Base-by-base conservation (phyloP, 1,284 basidiomycete species). In the Anthracocystis panici-leucophaei region DNA sequence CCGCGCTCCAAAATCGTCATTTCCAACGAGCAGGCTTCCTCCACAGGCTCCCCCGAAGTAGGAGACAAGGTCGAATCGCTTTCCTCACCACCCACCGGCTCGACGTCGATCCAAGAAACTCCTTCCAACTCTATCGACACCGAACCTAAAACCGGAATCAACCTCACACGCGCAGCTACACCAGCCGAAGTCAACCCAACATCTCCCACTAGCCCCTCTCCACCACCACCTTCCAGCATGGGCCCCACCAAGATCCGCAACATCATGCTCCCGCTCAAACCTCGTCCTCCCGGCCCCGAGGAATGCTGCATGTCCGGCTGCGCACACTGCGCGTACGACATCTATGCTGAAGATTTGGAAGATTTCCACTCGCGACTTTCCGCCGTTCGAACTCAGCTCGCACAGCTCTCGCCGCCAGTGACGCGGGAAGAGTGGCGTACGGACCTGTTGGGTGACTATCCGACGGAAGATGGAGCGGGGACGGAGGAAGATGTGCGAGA, bases 241-340 rank as follows among this genome's bases (percentile, higher is more conserved):
- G 66, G 62, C 1, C 57, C 62, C 7, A 65, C 64, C 2, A 48
- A 20, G 23, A 68, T 78, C 41, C 64, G 78, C 11, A 78, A 72
- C 33, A 71, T 82, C 38, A 31, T 49, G 25, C 69, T 83, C 35
- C 80, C 82, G 2, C 53, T 69, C 27, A 70, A 65, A 16, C 84
- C 84, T 1, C 58, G 53, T 29, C 82, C 84, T 20, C 84, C 84
- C 1, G 84, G 84, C 3, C 78, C 82, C 4, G 84, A 84, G 62
- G 84, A 94, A 86, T 94, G 93, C 85, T 95, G 93, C 86, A 94
- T 94, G 93, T 93, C 92, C 10, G 93, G 93, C 31, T 95, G 94
- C 79, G 92, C 93, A 0, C 87, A 94, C 38, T 95, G 94, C 85
- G 92, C 95, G 8, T 92, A 95, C 84, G 93, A 94, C 77, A 86